phyloP scores from a whole-genome alignment of 192 early-diverging fungal genomes.

The Linnemannia hyalina region DNA sequence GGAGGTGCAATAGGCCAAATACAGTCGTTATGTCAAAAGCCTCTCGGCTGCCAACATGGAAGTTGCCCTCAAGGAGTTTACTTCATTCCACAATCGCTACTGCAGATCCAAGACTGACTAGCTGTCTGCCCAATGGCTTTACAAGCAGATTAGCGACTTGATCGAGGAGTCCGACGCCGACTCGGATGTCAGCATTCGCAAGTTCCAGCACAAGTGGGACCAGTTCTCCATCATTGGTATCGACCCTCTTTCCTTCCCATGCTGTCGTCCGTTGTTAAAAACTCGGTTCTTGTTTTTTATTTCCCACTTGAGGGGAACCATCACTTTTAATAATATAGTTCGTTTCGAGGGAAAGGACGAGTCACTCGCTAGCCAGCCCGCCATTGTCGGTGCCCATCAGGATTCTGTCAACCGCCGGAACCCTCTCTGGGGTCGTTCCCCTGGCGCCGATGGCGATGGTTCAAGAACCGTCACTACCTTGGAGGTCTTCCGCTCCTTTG shows the following conservation, averaged over 20 bases:
- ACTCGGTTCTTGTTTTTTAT: not conserved
- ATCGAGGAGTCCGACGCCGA: slow-evolving; percentile 43
- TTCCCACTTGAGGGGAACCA: not conserved
- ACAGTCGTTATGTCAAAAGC: slow-evolving; percentile 65
- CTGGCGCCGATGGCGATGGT: slow-evolving; percentile 89
- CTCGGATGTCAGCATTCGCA: slow-evolving; percentile 72
- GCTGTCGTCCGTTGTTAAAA: not conserved
- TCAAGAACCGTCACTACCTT: slow-evolving; percentile 90
- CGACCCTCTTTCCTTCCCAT: not conserved
- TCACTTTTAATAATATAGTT: slow-evolving; percentile 55
- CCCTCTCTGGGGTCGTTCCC: slow-evolving; percentile 78
- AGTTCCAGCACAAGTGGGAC: slow-evolving; percentile 85
- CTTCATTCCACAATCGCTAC: slow-evolving; percentile 90
- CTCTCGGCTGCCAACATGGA: slow-evolving; percentile 79
- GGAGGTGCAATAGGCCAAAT: slow-evolving; percentile 69
- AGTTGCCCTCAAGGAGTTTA: slow-evolving; percentile 79
- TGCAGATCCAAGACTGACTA: slow-evolving; percentile 81
- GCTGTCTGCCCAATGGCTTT: slow-evolving; percentile 79
- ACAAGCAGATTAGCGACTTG: slow-evolving; percentile 65
- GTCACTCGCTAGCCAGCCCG: slow-evolving; percentile 66
- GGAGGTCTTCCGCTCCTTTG: slow-evolving; percentile 85
- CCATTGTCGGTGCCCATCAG: slow-evolving; percentile 92
- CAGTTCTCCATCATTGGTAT: slow-evolving; percentile 81
- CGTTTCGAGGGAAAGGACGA: slow-evolving; percentile 75
- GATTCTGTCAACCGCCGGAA: slow-evolving; percentile 91